Evolutionary conservation across 345 rosid species (phyloP).

Genomic region (Populus alba): DNA sequence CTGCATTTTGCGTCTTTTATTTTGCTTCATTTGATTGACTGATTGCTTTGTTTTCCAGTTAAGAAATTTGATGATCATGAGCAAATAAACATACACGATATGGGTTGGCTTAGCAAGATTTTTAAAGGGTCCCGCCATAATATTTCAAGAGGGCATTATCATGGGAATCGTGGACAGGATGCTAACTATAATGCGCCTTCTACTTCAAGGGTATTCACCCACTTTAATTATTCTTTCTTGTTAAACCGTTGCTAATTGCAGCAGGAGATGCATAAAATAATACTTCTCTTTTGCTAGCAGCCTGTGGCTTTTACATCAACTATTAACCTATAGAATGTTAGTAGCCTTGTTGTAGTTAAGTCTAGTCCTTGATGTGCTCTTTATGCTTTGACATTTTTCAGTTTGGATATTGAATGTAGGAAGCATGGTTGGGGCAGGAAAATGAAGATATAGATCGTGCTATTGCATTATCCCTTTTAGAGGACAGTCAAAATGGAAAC

Average conservation of each 20-base stretch:
- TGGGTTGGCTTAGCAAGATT: conserved; percentile 88
- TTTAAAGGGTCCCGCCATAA: conserved; percentile 75
- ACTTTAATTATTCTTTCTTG: background rate
- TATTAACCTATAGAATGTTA: background rate
- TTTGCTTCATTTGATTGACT: conserved; percentile 3
- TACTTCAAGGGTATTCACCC: conserved; percentile 57
- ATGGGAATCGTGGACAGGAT: conserved; percentile 44
- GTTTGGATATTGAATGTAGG: conserved; percentile 40
- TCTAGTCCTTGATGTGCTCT: background rate
- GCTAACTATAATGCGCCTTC: conserved; percentile 52
- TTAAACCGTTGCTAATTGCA: background rate
- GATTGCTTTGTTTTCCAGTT: conserved; percentile 36
- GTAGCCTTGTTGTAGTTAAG: background rate
- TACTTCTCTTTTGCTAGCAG: background rate
- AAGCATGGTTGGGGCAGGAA: conserved; percentile 47
- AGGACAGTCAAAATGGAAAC: conserved; percentile 49
- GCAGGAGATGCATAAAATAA: background rate
- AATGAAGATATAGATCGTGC: conserved; percentile 82
- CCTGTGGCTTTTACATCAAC: background rate
- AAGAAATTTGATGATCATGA: conserved; percentile 43
- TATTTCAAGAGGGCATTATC: conserved; percentile 45
- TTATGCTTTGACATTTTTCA: conserved; percentile 8
- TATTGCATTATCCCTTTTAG: conserved; percentile 73
- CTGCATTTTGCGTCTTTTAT: background rate
- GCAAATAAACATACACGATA: conserved; percentile 43